These are phyloP conservation scores for Chalciporus sp. DNA, from an alignment of 1,284 basidiomycete genomes.

Conservation along the genomic window DNA sequence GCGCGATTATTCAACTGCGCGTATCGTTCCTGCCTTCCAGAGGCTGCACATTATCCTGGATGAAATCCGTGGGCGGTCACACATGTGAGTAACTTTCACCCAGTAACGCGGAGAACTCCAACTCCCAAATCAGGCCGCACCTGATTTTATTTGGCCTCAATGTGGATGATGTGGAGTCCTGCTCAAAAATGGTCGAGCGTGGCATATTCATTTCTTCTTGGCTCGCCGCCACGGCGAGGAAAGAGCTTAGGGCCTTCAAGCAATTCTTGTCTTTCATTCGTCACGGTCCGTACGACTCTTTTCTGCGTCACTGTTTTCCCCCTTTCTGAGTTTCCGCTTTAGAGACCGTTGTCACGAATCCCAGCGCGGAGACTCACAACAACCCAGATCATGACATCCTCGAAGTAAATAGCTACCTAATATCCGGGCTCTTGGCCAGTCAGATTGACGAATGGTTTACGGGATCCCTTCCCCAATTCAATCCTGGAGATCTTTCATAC, in stretches of 20 bases:
- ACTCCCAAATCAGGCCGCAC: conserved; percentile 43
- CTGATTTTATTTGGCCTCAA: conserved; percentile 56
- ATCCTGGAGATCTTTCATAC: conserved; percentile 55
- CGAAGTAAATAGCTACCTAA: conserved; percentile 79
- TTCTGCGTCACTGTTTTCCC: conserved; percentile 15
- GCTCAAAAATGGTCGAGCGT: conserved; percentile 53
- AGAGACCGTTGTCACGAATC: conserved; percentile 44
- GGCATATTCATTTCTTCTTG: conserved; percentile 66
- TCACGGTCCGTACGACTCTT: conserved; percentile 53
- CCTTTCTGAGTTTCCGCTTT: conserved; percentile 20
- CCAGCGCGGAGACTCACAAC: conserved; percentile 46
- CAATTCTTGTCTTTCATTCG: conserved; percentile 80
- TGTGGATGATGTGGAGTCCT: conserved; percentile 49
- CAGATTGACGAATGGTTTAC: conserved; percentile 78
- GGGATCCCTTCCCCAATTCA: conserved; percentile 61
- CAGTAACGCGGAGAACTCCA: conserved; percentile 16
- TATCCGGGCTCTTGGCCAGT: conserved; percentile 66
- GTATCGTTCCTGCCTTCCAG: conserved; percentile 72
- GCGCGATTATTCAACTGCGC: conserved; percentile 71
- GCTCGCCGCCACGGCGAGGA: conserved; percentile 65
- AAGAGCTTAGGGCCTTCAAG: conserved; percentile 68
- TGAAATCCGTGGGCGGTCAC: conserved; percentile 75
- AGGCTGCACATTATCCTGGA: conserved; percentile 72
- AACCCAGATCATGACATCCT: conserved; percentile 71
- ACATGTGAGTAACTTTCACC: conserved; percentile 52